Evolutionary conservation across 108 stramenopile genomes (phyloP).

Genomic region (Skeletonema marinoi): DNA sequence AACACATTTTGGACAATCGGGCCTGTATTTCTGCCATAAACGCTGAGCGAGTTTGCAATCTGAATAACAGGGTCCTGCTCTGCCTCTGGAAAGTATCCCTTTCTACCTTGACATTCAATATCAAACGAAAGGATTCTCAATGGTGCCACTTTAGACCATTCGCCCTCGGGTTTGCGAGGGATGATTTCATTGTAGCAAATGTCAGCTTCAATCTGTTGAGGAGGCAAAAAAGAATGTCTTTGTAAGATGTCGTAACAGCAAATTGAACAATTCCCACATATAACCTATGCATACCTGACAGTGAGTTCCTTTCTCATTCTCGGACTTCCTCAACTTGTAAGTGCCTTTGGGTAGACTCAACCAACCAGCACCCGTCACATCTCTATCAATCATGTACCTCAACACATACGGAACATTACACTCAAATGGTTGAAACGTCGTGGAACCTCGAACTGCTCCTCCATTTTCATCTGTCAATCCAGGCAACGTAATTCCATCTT

Average conservation of each 20-base stretch:
- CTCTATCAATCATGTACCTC: constrained; percentile 98
- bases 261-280: background rate
- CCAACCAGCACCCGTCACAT: constrained; percentile 96
- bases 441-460: constrained; percentile 22
- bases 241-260: background rate
- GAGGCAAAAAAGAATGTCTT: background rate
- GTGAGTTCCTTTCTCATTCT: constrained; percentile 68
- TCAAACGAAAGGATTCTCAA: constrained; percentile 95
- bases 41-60: constrained; percentile 94
- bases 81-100: constrained; percentile 97
- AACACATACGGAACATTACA: constrained; percentile 98
- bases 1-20: constrained; percentile 95
- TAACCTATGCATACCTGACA: constrained; percentile 78
- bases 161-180: constrained; percentile 89
- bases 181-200: constrained; percentile 90
- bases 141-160: constrained; percentile 97
- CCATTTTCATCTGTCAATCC: constrained; percentile 49
- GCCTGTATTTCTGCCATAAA: constrained; percentile 75
- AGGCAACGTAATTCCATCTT: constrained; percentile 88
- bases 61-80: constrained; percentile 99
- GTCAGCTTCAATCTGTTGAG: constrained; percentile 89
- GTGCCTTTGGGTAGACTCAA: constrained; percentile 86
- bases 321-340: constrained; percentile 68
- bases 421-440: constrained; percentile 83
- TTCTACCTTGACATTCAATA: constrained; percentile 98